Conservation (phyloP, 1,139 yeast genomes). For the Protomyces gravidus region DNA sequence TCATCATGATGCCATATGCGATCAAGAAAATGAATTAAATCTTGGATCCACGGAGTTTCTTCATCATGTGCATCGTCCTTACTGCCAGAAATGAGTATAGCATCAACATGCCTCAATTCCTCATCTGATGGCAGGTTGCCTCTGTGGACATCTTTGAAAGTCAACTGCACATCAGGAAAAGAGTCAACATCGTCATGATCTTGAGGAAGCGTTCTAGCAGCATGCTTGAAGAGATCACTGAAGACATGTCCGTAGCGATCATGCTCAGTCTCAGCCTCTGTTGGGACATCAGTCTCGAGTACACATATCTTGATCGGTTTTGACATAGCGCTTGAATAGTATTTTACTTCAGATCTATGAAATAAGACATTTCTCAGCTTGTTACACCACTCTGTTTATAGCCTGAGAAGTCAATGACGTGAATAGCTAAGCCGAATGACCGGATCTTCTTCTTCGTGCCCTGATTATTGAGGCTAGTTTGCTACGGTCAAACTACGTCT, state of each 20-base stretch:
- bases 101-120: conserved; percentile 42
- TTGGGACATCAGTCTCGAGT: conserved; percentile 17
- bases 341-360: no score
- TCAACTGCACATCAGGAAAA: not conserved
- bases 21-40: conserved; percentile 41
- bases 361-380: no score
- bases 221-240: conserved; percentile 11
- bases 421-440: no score
- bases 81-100: conserved; percentile 57
- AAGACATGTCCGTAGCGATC: conserved; percentile 22
- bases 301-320: conserved; percentile 8
- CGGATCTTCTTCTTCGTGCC: no score
- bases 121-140: conserved; percentile 32
- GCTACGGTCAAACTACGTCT: no score
- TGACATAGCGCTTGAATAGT: no score
- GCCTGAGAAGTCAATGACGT: no score
- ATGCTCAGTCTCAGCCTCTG: conserved; percentile 16
- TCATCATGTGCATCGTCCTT: conserved; percentile 52
- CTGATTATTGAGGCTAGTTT: no score
- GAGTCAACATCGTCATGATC: not conserved
- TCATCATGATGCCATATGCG: conserved; percentile 14
- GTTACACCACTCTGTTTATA: no score
- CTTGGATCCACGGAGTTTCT: conserved; percentile 50
- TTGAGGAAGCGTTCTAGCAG: conserved; percentile 2
- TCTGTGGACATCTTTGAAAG: conserved; percentile 4